Evolutionary conservation across 345 rosid genomes (phyloP), one percentile per base, ranked within the genome.

Genomic region (Gossypium sturtianum): DNA sequence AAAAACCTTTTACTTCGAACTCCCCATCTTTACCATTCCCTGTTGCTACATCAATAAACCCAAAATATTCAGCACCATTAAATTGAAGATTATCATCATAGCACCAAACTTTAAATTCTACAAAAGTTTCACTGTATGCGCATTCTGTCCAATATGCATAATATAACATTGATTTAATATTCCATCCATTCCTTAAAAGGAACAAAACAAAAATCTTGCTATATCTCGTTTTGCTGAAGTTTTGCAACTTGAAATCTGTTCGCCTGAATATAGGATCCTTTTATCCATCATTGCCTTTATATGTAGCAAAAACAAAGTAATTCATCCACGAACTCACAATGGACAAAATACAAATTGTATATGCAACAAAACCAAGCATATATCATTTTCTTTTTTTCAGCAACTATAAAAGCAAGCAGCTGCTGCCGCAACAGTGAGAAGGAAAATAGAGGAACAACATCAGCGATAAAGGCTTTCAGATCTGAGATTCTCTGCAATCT

Each of bases 401-500:
- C 23, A 61, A 61, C 74, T 52, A 20, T 62, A 51, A 43, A 72
- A 44, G 63, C 13, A 59, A 59, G 9, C 27, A 45, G 66, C 6
- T 51, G 13, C 1, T 52, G 20, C 58, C 22, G 12, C 13, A 45
- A 9, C 15, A 47, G 59, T 10, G 27, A 58, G 58, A 45, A 27
- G 41, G 56, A n/a, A 52, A 53, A 34, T n/a, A 23, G 38, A 22
- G 41, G 7, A 34, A 2, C 17, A n/a, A 43, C 4, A 79, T 89
- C 82, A 96, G 70, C 98, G 93, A 74, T 91, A 93, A 66, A 89
- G 98, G 82, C 98, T 91, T 85, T 93, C 98, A 27, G 97, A 90
- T 82, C 92, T 90, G 76, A 95, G 92, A 87, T 95, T 95, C 86
- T 96, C 97, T 0, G 98, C 97, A 53, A 93, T 96, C 93, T 93